A percentile compares a stretch with the other conserved stretches of the same genome.
Evolutionary conservation across 2,329 filamentous ascomycete genomes (phyloP).

Genomic region (Apiospora hydei): DNA sequence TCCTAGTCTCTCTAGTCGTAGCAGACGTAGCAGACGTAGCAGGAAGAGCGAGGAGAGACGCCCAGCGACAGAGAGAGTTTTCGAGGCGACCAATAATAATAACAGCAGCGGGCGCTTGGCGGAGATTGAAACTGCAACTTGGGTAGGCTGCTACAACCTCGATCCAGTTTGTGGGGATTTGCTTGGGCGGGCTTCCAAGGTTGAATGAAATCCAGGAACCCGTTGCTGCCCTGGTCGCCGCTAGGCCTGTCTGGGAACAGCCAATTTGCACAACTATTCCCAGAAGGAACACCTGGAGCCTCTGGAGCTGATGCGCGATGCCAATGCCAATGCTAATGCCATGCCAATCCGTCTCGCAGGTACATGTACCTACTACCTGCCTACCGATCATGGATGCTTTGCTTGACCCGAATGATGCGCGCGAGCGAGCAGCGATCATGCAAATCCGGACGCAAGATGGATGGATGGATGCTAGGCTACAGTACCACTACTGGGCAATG

Average conservation of each 20-base stretch:
- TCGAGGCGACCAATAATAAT: slow-evolving; percentile 19
- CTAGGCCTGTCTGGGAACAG: slow-evolving; percentile 8
- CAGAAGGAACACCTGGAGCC: background rate
- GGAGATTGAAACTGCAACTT: slow-evolving; percentile 19
- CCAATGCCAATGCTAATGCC: background rate
- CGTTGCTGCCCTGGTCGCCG: slow-evolving; percentile 5
- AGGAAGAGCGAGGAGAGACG: slow-evolving; percentile 16
- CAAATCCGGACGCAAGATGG: background rate
- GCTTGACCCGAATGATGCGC: background rate
- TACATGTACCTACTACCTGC: too few species aligned
- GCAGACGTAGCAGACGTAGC: slow-evolving; percentile 7
- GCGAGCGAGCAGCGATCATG: background rate
- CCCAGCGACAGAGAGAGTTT: slow-evolving; percentile 8
- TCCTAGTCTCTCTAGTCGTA: background rate
- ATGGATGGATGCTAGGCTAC: background rate
- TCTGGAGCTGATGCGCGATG: background rate
- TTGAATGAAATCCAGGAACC: slow-evolving; percentile 19
- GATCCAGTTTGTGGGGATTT: slow-evolving; percentile 21
- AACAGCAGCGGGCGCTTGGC: slow-evolving; percentile 9
- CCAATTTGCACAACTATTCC: slow-evolving; percentile 12
- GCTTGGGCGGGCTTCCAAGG: slow-evolving; percentile 7
- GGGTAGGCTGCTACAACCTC: slow-evolving; percentile 20
- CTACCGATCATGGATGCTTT: too few species aligned
- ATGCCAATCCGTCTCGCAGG: too few species aligned
- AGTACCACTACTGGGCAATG: background rate